Base-by-base conservation (phyloP, 768 basidiomycete genomes). In the Tricholoma bakamatsutake region DNA sequence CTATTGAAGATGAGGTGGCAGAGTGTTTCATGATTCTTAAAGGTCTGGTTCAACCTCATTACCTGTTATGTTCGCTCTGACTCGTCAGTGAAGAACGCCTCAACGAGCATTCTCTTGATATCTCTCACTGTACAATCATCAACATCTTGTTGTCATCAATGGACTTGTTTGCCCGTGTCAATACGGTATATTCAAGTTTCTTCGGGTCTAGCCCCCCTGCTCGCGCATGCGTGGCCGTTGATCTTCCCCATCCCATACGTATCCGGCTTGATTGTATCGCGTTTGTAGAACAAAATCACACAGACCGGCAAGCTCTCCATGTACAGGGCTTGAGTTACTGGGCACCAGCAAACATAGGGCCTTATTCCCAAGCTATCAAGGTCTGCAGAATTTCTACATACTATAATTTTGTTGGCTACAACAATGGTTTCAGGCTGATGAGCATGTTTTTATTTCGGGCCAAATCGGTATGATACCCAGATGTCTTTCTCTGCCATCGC, bases 311-410 rank as follows among this genome's bases (percentile, higher is more conserved):
- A 54, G 87, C 91, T 0, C 76, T 98, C 45, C 97, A 99, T 66
- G 97, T 99, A 2, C 97, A 98, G 70, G 81, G 94, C 8, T 65
- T 98, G 59, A 98, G 96, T 69, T 98, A 98, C 66, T 99, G 97
- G 97, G 97, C 95, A 27, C 94, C 97, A 11, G 97, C 97, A 9
- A 99, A 98, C 67, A 98, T 99, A 53, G 97, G 97, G 0, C 97
- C 97, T 4, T 99, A 99, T 69, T 97, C 93, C 4, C 97, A 99
- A 71, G 89, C 93, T 1, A 82, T 98, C 60, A 76, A 78, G 51
- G 96, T 95, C 52, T 62, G 84, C 72, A 50, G 48, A 52, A 42
- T 50, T 59, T 42, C 37, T 34, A 40, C 18, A 9, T 49, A 7
- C 56, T 33, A 30, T 5, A 17, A 28, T 48, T 18, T 13, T 8